A percentile compares a stretch with the other conserved stretches of the same genome.
phyloP scores from a whole-genome alignment of 306 rosid genomes.

The Crataegus laevigata region DNA sequence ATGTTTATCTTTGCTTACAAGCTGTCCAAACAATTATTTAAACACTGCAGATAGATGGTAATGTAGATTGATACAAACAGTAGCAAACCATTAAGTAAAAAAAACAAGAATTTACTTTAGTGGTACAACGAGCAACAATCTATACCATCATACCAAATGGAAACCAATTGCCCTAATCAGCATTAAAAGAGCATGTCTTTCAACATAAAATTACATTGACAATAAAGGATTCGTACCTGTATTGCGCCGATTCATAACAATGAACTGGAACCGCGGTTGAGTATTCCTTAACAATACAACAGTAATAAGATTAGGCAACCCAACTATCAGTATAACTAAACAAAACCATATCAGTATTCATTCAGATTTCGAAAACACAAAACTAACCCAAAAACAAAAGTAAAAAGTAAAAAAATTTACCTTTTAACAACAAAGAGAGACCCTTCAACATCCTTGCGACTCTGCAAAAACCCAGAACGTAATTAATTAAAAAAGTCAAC shows the following conservation, averaged over 20 bases:
- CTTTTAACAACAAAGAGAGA: constrained; percentile 96
- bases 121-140: not conserved
- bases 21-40: not conserved
- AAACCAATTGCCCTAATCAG: not conserved
- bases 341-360: not conserved
- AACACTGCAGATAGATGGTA: not conserved
- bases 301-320: constrained; percentile 1
- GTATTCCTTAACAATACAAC: constrained; percentile 46
- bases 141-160: not conserved
- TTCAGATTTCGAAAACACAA: not conserved
- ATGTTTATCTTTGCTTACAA: not conserved
- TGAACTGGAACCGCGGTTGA: constrained; percentile 87
- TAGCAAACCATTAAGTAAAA: not conserved
- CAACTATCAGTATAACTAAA: not conserved
- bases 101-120: not conserved
- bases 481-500: not conserved
- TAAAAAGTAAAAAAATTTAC: constrained; percentile 13
- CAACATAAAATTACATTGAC: not conserved
- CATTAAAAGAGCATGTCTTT: not conserved
- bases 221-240: constrained; percentile 45
- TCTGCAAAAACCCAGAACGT: constrained; percentile 35
- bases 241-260: constrained; percentile 90
- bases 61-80: not conserved
- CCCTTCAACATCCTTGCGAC: constrained; percentile 99
- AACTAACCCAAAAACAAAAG: not conserved